Percentiles rank a stretch among this genome's conserved stretches.
These are phyloP conservation scores for Wallacemonas rigidus DNA, from an alignment of 208 protist species.

Conservation along the genomic window DNA sequence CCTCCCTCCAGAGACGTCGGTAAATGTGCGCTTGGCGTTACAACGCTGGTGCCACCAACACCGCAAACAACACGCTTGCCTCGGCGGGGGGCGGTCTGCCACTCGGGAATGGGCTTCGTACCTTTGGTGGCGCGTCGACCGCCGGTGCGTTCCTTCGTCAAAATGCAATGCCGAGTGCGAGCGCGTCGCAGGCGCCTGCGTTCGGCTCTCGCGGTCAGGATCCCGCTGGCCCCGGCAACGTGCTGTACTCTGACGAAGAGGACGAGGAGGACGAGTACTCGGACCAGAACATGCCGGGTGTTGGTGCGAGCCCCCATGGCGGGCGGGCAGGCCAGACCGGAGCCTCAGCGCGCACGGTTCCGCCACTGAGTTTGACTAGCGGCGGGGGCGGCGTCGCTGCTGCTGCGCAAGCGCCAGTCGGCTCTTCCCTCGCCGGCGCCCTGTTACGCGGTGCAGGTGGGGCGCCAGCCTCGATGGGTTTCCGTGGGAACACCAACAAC, in stretches of 20 bases:
- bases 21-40: constrained; percentile 69
- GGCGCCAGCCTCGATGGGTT: neutral
- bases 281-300: neutral
- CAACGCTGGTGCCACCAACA: constrained; percentile 24
- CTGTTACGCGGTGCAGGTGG: constrained; percentile 14
- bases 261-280: constrained; percentile 29
- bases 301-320: neutral
- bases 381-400: constrained; percentile 4
- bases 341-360: neutral
- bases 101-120: neutral
- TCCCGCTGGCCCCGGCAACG: constrained; percentile 1
- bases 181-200: neutral
- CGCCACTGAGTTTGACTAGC: neutral
- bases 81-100: neutral
- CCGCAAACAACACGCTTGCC: neutral
- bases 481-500: neutral
- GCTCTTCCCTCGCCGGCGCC: constrained; percentile 21
- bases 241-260: constrained; percentile 31
- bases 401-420: constrained; percentile 18
- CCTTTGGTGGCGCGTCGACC: constrained; percentile 21
- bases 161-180: constrained; percentile 30
- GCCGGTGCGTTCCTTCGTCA: constrained; percentile 62
- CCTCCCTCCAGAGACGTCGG: neutral
- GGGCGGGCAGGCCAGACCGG: neutral
- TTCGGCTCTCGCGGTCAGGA: neutral